Evolutionary conservation across 2,329 filamentous ascomycete genomes (phyloP).

Genomic region (Elsinoe arachidis): DNA sequence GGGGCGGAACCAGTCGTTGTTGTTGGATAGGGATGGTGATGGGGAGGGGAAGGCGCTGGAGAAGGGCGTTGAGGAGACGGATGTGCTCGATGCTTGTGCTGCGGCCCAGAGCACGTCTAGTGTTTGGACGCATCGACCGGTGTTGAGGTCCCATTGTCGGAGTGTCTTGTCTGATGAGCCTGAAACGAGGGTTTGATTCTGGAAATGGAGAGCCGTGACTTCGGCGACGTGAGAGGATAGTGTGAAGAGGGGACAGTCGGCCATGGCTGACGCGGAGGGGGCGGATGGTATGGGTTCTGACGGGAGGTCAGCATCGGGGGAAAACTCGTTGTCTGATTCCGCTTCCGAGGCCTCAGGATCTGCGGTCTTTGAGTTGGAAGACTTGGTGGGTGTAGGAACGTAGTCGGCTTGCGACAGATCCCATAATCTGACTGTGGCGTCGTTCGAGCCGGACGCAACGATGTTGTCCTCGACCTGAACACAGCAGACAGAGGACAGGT

Average conservation of each 20-base stretch:
- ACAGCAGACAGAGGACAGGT: conserved; percentile 85
- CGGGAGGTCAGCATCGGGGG: conserved; percentile 20
- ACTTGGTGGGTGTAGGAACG: conserved; percentile 50
- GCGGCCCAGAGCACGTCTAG: conserved; percentile 97
- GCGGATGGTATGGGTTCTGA: conserved; percentile 43
- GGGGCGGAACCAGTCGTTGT: conserved; percentile 58
- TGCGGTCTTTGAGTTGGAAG: conserved; percentile 29
- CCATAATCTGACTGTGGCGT: conserved; percentile 91
- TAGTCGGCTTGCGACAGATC: conserved; percentile 85
- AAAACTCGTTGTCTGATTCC: conserved; percentile 21
- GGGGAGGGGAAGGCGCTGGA: conserved; percentile 8
- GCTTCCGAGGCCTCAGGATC: conserved; percentile 47
- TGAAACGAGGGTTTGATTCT: conserved; percentile 81
- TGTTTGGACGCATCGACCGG: conserved; percentile 94
- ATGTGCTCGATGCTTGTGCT: conserved; percentile 67
- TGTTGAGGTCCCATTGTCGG: conserved; percentile 94
- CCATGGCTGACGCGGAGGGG: conserved; percentile 64
- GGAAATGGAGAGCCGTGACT: conserved; percentile 87
- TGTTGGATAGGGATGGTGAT: conserved; percentile 9
- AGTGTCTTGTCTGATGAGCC: conserved; percentile 96
- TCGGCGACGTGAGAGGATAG: conserved; percentile 87
- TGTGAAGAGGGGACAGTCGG: conserved; percentile 80
- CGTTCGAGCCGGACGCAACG: conserved; percentile 86
- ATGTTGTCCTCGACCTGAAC: conserved; percentile 94
- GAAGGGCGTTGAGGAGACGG: conserved; percentile 31